phyloP scores from a whole-genome alignment of 805 yeast species.

The Cyberlindnera amylophila region DNA sequence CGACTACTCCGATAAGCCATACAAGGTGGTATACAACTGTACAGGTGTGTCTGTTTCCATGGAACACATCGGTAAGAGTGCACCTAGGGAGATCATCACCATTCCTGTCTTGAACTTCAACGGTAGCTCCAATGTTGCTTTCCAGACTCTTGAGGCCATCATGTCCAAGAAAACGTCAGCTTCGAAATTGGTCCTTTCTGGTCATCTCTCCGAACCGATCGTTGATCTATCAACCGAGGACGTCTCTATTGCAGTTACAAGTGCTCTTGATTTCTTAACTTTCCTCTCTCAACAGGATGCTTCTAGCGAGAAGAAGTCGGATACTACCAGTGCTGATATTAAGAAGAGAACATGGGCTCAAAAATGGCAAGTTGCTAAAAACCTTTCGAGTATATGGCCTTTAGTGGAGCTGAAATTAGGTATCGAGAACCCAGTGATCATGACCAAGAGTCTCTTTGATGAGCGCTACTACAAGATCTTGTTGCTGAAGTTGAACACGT shows the following conservation, averaged over 20 bases:
- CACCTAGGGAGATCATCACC: slow-evolving; percentile 19
- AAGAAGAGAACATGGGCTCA: slow-evolving; percentile 1
- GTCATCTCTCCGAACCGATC: slow-evolving; percentile 41
- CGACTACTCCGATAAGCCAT: slow-evolving; percentile 39
- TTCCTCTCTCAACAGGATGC: slow-evolving; percentile 3
- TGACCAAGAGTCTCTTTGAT: slow-evolving; percentile 31
- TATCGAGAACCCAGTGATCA: slow-evolving; percentile 36
- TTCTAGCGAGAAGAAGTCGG: background rate
- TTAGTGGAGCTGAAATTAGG: slow-evolving; percentile 33
- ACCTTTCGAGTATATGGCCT: slow-evolving; percentile 30
- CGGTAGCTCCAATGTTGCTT: slow-evolving; percentile 37
- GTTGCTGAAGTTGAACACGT: slow-evolving; percentile 26
- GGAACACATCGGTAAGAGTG: slow-evolving; percentile 21
- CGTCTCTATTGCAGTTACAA: slow-evolving; percentile 31
- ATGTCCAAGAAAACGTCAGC: slow-evolving; percentile 22
- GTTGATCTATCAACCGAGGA: slow-evolving; percentile 42
- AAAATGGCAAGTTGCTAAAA: slow-evolving; percentile 14
- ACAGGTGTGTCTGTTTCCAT: slow-evolving; percentile 34
- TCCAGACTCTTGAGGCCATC: slow-evolving; percentile 31
- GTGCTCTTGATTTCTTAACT: slow-evolving; percentile 21
- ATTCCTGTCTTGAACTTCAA: slow-evolving; percentile 29
- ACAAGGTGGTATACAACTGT: slow-evolving; percentile 35
- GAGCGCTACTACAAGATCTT: slow-evolving; percentile 30
- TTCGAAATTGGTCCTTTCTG: slow-evolving; percentile 34
- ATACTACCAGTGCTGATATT: background rate